Evolutionary conservation across 495 filamentous ascomycete species (phyloP), one percentile per base, ranked within the genome.

Genomic region (Penicillium lagena): DNA sequence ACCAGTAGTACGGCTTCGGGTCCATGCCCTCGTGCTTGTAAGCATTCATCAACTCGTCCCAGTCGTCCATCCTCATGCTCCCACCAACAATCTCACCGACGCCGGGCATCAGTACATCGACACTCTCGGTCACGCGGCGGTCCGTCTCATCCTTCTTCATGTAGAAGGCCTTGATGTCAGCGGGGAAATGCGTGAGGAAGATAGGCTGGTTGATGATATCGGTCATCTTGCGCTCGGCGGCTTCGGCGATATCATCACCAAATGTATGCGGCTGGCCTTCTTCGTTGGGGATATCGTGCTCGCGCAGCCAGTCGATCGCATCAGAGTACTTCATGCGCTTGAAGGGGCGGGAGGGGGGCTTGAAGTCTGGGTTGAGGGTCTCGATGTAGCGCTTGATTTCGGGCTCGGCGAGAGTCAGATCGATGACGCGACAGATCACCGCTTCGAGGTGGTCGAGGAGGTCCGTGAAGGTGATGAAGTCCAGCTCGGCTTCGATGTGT

Each of bases 91-190:
- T 96, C 70, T 99, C 93, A 46, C 93, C 93, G 13, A 97, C 90
- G 51, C 89, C 88, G 1, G 90, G 90, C 90, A 97, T 96, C 49
- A 99, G 69, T 38, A 89, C 87, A 57, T 99, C 93, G 1, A 97
- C 94, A 50, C 85, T 90, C 76, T 99, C 93, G 1, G 93, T 99
- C 31, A 95, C 87, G n/a, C 90, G 80, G 39, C 70, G 73, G 59
- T 98, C 93, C 12, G 77, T 62, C 10, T 72, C 72, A 47, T 90
- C 93, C 69, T 89, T 94, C 75, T 89, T 88, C 93, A 99, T 99
- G 72, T 99, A 99, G 68, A 99, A 99, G 4, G 93, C 87, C 78
- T 99, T 99, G 77, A 99, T 94, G 67, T 91, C 87, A 30, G 83
- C 85, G 1, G 93, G 93, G 79, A 99, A 99, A 68, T 95, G 89